Evolutionary conservation across 2,329 filamentous ascomycete genomes (phyloP), one percentile per base, ranked within the genome.

Genomic region (Verruconis gallopava): DNA sequence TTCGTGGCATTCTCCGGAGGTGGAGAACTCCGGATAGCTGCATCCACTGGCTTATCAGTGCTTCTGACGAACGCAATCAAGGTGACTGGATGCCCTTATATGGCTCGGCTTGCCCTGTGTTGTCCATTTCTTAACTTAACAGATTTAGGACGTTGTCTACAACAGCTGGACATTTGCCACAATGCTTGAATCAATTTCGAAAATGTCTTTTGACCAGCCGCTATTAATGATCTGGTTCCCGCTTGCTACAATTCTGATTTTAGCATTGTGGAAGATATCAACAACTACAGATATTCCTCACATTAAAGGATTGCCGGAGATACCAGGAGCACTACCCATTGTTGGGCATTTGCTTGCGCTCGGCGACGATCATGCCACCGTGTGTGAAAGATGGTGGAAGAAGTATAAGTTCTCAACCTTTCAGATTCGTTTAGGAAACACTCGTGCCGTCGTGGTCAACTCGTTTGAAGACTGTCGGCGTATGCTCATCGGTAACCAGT

Each of bases 341-440:
- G 60, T 64, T 17, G 69, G 69, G 1, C 69, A 73, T 52, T 61
- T 73, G 3, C 59, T 69, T 4, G 57, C 63, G 19, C 62, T 73
- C 2, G 69, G 70, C 13, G 66, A 70, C 3, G 69, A 73, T 48
- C 70, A 73, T 53, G 69, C 70, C 15, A 68, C 63, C 5, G 56
- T 64, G 2, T 73, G 68, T 42, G 69, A 68, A 45, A 60, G 59
- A 41, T 70, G 66, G 66, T 69, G 65, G 66, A 58, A 60, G 20
- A 50, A 61, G 56, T 68, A 70, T 49, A 56, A 60, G 3, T 51
- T 62, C 6, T 66, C 66, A 2, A 61, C 69, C 37, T 72, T 68
- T 49, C 68, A 72, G 45, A 66, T 81, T 40, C 60, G 63, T 12
- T 59, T 73, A 1, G 69, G 69, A 9, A 72, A 72, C 47, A 72